Percentiles rank a stretch among this genome's conserved stretches.
Evolutionary conservation across 306 rosid species (phyloP).

Genomic region (Nissolia schottii): DNA sequence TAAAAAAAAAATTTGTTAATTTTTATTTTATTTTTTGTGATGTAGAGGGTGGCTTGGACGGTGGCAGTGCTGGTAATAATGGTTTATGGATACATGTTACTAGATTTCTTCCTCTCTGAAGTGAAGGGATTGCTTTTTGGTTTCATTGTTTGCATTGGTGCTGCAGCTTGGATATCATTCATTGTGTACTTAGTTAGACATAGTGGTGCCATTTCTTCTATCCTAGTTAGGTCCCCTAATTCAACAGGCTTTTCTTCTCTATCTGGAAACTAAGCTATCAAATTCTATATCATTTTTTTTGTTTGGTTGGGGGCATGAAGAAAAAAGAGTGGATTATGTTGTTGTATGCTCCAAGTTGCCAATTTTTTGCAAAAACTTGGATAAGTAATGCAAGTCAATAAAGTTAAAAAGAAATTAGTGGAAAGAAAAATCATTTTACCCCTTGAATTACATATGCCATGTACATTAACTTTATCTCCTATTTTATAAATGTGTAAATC

Average conservation of each 20-base stretch:
- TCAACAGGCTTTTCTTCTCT: constrained; percentile 34
- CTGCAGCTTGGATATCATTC: constrained; percentile 37
- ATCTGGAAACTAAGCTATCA: constrained; percentile 4
- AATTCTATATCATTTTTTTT: background rate
- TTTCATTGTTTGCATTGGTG: constrained; percentile 29
- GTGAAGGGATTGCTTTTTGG: constrained; percentile 38
- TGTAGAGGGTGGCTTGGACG: constrained; percentile 44
- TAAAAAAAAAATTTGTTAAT: too few relatives aligned
- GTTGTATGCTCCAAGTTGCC: background rate
- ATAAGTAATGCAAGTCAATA: background rate
- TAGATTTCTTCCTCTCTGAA: constrained; percentile 45
- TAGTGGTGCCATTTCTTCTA: constrained; percentile 40
- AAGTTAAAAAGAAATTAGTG: too few relatives aligned
- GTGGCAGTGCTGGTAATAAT: constrained; percentile 38
- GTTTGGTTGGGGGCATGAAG: too few relatives aligned
- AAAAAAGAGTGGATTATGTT: background rate
- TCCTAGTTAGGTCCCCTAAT: constrained; percentile 23
- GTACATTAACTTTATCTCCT: too few relatives aligned
- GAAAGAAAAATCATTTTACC: too few relatives aligned
- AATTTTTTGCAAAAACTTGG: background rate
- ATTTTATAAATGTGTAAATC: too few relatives aligned
- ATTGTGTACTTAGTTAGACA: constrained; percentile 37
- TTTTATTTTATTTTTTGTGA: too few relatives aligned
- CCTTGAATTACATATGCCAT: too few relatives aligned
- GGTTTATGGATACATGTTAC: constrained; percentile 43